A percentile compares a stretch with the other conserved stretches of the same genome.
phyloP scores from a whole-genome alignment of 495 filamentous ascomycete species.

The Tetracladium marchalianum region DNA sequence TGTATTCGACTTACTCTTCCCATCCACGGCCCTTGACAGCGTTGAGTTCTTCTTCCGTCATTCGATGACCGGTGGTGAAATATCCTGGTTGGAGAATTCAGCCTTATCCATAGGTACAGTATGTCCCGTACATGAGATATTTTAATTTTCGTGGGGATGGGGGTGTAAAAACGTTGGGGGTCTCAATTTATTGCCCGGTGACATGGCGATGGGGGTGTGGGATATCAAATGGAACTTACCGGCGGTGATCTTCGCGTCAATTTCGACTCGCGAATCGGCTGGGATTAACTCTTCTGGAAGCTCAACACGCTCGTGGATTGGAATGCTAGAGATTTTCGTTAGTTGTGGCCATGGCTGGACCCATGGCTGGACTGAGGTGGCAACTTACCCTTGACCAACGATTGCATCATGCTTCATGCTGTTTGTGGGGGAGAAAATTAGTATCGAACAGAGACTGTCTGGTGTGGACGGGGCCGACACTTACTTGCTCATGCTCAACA shows the following conservation, averaged over 20 bases:
- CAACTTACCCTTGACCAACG: conserved; percentile 70
- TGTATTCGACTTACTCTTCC: conserved; percentile 56
- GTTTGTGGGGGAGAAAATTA: conserved; percentile 15
- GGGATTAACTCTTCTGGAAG: conserved; percentile 94
- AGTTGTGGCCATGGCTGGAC: background rate
- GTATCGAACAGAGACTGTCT: conserved; percentile 1
- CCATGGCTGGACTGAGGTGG: background rate
- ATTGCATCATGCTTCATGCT: conserved; percentile 99
- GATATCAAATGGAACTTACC: conserved; percentile 50
- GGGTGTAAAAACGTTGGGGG: background rate
- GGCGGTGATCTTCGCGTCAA: conserved; percentile 96
- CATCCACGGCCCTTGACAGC: conserved; percentile 84
- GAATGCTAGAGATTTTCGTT: conserved; percentile 45
- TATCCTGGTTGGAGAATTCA: conserved; percentile 36
- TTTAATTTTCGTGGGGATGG: conserved; percentile 1
- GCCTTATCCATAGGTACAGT: conserved; percentile 16
- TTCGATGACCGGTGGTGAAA: conserved; percentile 84
- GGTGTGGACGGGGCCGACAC: conserved; percentile 27
- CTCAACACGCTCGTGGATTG: conserved; percentile 85
- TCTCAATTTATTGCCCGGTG: background rate
- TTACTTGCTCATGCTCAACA: conserved; percentile 97
- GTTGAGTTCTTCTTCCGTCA: conserved; percentile 76
- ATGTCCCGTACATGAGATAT: background rate
- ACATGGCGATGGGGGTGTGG: background rate
- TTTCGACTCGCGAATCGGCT: conserved; percentile 90